Conservation (phyloP, 2,329 filamentous ascomycete genomes). For the Thelonectria discophora region DNA sequence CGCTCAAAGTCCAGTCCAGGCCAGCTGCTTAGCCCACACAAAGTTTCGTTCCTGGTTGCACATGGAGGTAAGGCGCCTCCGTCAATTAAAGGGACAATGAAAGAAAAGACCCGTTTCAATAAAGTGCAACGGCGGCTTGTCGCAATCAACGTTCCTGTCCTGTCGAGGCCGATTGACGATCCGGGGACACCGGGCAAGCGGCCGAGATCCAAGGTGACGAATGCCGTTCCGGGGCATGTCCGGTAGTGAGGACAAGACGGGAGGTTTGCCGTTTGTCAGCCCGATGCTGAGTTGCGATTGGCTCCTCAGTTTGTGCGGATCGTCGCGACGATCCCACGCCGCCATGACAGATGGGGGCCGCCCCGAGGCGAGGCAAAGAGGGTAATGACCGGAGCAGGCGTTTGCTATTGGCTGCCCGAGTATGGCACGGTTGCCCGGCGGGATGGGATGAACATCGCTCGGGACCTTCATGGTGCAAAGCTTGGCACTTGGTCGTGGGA, state of each 20-base stretch:
- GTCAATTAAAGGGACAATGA: not conserved
- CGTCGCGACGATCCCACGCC: slow-evolving; percentile 41
- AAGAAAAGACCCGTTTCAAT: slow-evolving; percentile 2
- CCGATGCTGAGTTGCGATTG: slow-evolving; percentile 46
- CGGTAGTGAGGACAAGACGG: slow-evolving; percentile 16
- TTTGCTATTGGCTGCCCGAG: slow-evolving; percentile 32
- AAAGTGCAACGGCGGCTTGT: slow-evolving; percentile 6
- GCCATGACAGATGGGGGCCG: slow-evolving; percentile 40
- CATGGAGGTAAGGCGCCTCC: slow-evolving; percentile 28
- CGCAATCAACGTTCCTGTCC: slow-evolving; percentile 1
- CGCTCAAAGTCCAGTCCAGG: slow-evolving; percentile 40
- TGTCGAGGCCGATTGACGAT: slow-evolving; percentile 4
- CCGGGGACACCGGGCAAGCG: slow-evolving; percentile 12
- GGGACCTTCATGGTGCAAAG: slow-evolving; percentile 5
- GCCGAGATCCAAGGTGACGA: slow-evolving; percentile 1
- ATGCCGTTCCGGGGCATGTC: slow-evolving; percentile 4
- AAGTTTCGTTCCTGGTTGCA: slow-evolving; percentile 27
- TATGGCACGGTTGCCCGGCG: slow-evolving; percentile 22
- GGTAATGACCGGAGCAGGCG: slow-evolving; percentile 27
- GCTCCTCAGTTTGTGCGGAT: slow-evolving; percentile 43
- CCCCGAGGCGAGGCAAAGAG: slow-evolving; percentile 31
- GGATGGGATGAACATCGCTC: slow-evolving; percentile 25
- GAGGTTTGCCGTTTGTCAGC: slow-evolving; percentile 35
- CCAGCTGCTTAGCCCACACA: slow-evolving; percentile 37
- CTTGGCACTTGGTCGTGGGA: slow-evolving; percentile 4